phyloP scores from a whole-genome alignment of 2,329 filamentous ascomycete genomes.

The Fusarium citri region DNA sequence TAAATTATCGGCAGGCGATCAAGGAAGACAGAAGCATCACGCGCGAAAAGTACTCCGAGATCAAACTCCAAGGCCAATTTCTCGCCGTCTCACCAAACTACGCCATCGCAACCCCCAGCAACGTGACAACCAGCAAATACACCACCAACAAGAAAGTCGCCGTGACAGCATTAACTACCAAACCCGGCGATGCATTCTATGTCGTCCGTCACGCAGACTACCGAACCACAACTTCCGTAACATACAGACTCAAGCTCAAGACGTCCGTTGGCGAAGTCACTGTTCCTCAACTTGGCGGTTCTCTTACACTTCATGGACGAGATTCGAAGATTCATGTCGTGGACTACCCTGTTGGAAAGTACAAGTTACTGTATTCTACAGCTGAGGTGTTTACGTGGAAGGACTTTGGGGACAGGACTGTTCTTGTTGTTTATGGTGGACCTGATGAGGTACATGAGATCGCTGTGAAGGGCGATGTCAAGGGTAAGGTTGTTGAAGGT shows the following conservation, averaged over 20 bases:
- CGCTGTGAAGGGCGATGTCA: constrained; percentile 54
- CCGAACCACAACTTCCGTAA: constrained; percentile 64
- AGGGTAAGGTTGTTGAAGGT: constrained; percentile 42
- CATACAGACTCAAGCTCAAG: constrained; percentile 72
- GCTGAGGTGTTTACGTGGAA: constrained; percentile 79
- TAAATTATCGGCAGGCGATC: constrained; percentile 55
- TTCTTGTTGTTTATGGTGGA: constrained; percentile 73
- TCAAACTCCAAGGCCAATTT: constrained; percentile 82
- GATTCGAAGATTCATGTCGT: constrained; percentile 77
- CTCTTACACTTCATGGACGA: constrained; percentile 68
- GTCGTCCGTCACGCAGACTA: constrained; percentile 76
- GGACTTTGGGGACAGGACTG: constrained; percentile 67
- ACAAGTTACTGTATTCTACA: constrained; percentile 73
- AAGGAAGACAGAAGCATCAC: constrained; percentile 75
- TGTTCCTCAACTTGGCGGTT: constrained; percentile 69
- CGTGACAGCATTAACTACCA: constrained; percentile 70
- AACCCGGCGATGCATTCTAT: constrained; percentile 68
- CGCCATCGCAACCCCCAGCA: constrained; percentile 67
- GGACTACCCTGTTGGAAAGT: constrained; percentile 72
- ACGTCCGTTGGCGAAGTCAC: constrained; percentile 64
- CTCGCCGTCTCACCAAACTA: constrained; percentile 78
- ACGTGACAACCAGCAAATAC: constrained; percentile 62
- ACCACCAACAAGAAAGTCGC: constrained; percentile 64
- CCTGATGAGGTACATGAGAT: constrained; percentile 72
- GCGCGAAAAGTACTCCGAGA: constrained; percentile 82